Conservation (phyloP, 768 basidiomycete species). For the Trametes elegans region DNA sequence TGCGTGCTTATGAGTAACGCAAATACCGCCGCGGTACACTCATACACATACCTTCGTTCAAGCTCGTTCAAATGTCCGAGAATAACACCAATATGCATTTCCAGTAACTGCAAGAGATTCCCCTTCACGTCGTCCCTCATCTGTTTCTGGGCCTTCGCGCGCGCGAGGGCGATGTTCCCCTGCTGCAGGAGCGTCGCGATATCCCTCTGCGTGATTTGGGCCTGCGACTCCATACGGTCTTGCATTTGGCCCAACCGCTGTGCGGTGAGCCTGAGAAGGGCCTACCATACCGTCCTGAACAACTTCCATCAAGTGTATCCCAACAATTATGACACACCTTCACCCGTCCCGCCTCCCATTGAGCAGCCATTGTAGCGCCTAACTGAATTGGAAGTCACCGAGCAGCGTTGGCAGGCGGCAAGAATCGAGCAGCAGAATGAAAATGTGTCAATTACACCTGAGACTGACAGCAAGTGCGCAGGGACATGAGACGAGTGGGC, state of each 20-base stretch:
- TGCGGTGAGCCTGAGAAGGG: constrained; percentile 59
- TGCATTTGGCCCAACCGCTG: constrained; percentile 69
- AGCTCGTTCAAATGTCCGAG: constrained; percentile 58
- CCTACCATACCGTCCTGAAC: constrained; percentile 35
- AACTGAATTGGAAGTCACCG: neutral
- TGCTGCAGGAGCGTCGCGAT: constrained; percentile 65
- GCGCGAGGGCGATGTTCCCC: constrained; percentile 59
- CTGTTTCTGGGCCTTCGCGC: constrained; percentile 69
- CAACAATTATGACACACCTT: constrained; percentile 27
- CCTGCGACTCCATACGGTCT: constrained; percentile 64
- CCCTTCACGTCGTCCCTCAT: constrained; percentile 60
- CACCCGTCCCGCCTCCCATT: constrained; percentile 33
- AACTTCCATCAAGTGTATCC: neutral
- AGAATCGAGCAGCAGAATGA: neutral
- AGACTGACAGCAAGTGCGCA: neutral
- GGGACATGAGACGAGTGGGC: neutral
- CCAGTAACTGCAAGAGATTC: constrained; percentile 63
- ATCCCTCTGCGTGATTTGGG: constrained; percentile 60
- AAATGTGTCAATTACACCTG: neutral
- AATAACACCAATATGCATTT: constrained; percentile 63
- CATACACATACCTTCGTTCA: constrained; percentile 42
- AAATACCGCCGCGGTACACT: no score
- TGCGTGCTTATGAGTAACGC: no score
- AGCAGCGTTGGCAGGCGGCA: neutral
- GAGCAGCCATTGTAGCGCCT: constrained; percentile 14